Conservation (phyloP, 495 filamentous ascomycete species). For the Lentithecium fluviatile region DNA sequence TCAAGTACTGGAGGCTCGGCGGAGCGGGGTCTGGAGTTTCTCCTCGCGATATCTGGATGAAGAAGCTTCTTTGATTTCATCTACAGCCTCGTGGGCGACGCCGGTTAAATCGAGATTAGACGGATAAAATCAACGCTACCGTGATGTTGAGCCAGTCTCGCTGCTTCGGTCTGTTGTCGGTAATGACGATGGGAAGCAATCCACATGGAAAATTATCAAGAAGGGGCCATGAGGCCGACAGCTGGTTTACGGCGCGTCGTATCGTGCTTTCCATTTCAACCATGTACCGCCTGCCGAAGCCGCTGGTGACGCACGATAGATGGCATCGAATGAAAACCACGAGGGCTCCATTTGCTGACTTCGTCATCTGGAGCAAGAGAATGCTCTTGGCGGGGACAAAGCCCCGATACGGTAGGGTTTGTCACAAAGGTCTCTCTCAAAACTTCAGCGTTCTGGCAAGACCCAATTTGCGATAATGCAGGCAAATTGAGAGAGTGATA, state of each 20-base stretch:
- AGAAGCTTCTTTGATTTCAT: constrained; percentile 1
- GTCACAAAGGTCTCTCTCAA: too few relatives aligned
- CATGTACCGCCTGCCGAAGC: too few relatives aligned
- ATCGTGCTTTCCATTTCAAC: neutral
- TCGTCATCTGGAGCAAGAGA: too few relatives aligned
- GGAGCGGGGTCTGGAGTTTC: constrained; percentile 13
- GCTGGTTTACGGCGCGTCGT: neutral
- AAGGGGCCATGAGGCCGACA: neutral
- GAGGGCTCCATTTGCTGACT: too few relatives aligned
- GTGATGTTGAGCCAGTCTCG: neutral
- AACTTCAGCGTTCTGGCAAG: too few relatives aligned
- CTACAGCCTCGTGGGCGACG: constrained; percentile 6
- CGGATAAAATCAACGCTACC: neutral
- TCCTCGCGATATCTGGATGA: constrained; percentile 2
- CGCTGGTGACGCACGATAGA: too few relatives aligned
- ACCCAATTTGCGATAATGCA: too few relatives aligned
- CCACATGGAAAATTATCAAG: neutral
- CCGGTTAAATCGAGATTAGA: constrained; percentile 23
- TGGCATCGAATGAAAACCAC: too few relatives aligned
- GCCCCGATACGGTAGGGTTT: too few relatives aligned
- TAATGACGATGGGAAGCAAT: neutral
- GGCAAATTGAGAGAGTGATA: too few relatives aligned
- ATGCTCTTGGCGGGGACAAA: too few relatives aligned
- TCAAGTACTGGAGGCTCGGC: constrained; percentile 3
- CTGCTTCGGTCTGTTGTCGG: neutral